Evolutionary conservation across 106 monocot genomes (phyloP).

Genomic region (Phalaenopsis aphrodite): DNA sequence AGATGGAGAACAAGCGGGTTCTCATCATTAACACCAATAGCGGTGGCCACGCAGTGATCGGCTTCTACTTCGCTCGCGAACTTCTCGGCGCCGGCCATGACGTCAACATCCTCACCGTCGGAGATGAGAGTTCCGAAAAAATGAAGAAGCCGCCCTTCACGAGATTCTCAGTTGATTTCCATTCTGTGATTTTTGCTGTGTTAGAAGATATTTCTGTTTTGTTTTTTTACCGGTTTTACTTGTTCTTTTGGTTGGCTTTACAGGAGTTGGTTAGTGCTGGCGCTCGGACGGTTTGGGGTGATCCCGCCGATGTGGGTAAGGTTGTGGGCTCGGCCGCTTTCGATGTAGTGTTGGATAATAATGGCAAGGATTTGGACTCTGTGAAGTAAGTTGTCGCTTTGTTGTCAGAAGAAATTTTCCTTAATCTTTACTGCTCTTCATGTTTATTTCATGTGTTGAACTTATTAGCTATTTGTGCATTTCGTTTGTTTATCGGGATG

Average conservation of each 20-base stretch:
- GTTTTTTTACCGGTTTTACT: neutral
- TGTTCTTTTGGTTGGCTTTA: neutral
- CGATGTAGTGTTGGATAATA: conserved; percentile 91
- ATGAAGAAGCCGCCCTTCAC: conserved; percentile 97
- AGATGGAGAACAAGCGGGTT: conserved; percentile 52
- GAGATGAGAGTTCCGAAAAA: conserved; percentile 82
- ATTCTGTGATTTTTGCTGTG: neutral
- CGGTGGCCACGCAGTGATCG: conserved; percentile 94
- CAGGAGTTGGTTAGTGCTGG: conserved; percentile 73
- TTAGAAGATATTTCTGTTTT: neutral
- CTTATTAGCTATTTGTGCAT: too few species aligned
- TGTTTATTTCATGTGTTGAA: too few species aligned
- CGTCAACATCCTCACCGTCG: conserved; percentile 88
- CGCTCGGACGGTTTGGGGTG: conserved; percentile 79
- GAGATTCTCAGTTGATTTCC: conserved; percentile 55
- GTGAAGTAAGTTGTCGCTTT: conserved; percentile 42
- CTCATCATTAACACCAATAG: conserved; percentile 87
- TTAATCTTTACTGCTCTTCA: too few species aligned
- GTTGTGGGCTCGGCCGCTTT: conserved; percentile 47
- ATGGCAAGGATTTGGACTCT: conserved; percentile 90
- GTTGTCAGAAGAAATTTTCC: neutral
- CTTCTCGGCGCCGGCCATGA: conserved; percentile 65
- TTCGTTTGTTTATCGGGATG: too few species aligned
- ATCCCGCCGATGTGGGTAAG: conserved; percentile 60
- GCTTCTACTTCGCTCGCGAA: conserved; percentile 78